Percentiles rank a stretch among this genome's conserved stretches.
phyloP scores from a whole-genome alignment of 2,329 filamentous ascomycete species.

The Pseudocercospora fijiensis region DNA sequence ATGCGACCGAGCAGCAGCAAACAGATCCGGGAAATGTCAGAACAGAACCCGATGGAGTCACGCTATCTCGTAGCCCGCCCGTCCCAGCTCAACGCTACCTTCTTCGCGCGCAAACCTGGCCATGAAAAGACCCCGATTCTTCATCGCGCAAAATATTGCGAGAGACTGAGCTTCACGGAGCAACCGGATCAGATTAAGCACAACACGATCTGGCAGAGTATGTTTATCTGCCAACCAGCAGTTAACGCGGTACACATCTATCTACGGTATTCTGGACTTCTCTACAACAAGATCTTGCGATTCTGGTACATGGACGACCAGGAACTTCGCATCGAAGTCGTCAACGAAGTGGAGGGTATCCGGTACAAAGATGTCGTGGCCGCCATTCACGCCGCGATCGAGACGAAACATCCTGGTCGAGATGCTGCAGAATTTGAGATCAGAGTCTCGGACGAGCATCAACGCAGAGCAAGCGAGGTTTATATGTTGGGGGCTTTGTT shows the following conservation, averaged over 20 bases:
- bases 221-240: conserved; percentile 20
- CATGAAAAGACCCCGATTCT: neutral
- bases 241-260: conserved; percentile 5
- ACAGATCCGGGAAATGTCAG: neutral
- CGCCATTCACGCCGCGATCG: neutral
- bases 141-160: conserved; percentile 13
- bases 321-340: conserved; percentile 5
- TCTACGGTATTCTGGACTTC: conserved; percentile 9
- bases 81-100: conserved; percentile 12
- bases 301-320: neutral
- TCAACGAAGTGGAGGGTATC: neutral
- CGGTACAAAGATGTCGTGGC: conserved; percentile 10
- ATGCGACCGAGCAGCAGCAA: conserved; percentile 3
- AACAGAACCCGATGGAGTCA: neutral
- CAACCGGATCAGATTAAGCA: conserved; percentile 6
- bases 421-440: neutral
- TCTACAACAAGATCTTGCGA: neutral
- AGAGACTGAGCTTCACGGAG: conserved; percentile 8
- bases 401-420: neutral
- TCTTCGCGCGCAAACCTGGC: conserved; percentile 1
- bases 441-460: neutral
- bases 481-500: conserved; percentile 23
- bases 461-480: conserved; percentile 5
- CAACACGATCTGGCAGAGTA: conserved; percentile 10
- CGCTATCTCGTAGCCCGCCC: conserved; percentile 7